phyloP scores from a whole-genome alignment of 305 asterid species.

The Stenogyne calaminthoides region DNA sequence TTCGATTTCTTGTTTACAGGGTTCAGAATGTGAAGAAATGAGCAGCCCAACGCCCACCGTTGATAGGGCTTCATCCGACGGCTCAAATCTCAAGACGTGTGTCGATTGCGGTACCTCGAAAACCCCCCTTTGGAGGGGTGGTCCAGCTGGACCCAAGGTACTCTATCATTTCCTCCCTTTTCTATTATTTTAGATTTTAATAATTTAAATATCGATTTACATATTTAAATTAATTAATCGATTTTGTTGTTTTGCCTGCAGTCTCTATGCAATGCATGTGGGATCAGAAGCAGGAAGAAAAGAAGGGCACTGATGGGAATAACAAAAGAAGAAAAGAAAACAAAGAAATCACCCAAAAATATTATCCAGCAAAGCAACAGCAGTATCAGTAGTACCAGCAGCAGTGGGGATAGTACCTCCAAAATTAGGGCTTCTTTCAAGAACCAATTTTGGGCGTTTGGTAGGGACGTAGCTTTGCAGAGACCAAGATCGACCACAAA shows the following conservation, averaged over 20 bases:
- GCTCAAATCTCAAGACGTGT: conserved; percentile 66
- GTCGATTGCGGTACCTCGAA: conserved; percentile 90
- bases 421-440: conserved; percentile 40
- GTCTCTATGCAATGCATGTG: conserved; percentile 98
- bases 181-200: too few relatives aligned
- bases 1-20: conserved; percentile 39
- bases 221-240: not conserved
- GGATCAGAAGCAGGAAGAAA: conserved; percentile 88
- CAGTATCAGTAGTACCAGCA: conserved; percentile 46
- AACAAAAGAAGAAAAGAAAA: conserved; percentile 69
- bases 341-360: conserved; percentile 51
- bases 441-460: conserved; percentile 54
- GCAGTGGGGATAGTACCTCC: conserved; percentile 54
- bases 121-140: conserved; percentile 98
- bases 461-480: conserved; percentile 65
- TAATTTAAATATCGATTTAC: not conserved
- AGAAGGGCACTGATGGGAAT: conserved; percentile 82
- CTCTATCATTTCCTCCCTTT: not conserved
- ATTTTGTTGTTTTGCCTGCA: conserved; percentile 42
- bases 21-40: conserved; percentile 69
- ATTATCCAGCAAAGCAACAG: conserved; percentile 34
- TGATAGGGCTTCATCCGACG: conserved; percentile 63
- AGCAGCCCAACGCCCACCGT: conserved; percentile 50
- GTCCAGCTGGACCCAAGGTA: conserved; percentile 99
- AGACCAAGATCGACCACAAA: conserved; percentile 71